Base-by-base conservation (phyloP, 352 stramenopile species). In the Pythium periplocum region DNA sequence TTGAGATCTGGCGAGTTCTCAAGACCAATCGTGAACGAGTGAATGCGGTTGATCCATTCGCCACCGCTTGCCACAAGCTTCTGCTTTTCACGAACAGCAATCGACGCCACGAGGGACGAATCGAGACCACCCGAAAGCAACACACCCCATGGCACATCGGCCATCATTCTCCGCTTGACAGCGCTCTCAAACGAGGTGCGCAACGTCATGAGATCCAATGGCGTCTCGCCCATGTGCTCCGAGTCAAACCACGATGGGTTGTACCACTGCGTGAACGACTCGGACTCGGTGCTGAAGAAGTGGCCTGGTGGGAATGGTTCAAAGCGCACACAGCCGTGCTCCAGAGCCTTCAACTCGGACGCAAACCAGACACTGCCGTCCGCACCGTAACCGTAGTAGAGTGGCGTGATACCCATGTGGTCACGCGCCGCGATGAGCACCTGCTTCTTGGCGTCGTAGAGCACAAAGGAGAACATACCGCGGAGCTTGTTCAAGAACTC, bases 391-490 rank as follows among this genome's bases (percentile, higher is more conserved):
- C 97, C 97, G 58, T 98, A 98, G 77, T 99, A 99, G 17, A 99
- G 69, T 10, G 97, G 96, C 9, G 93, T 98, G 67, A 99, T 99
- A 51, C 97, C 97, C 66, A 99, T 98, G 73, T 99, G 96, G 74
- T 99, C 96, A 46, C 97, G 80, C 39, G 79, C 90, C 5, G 96
- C 90, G 57, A 98, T 86, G 67, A 98, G 98, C 34, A 93, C 87
- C 68, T 98, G 91, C 44, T 91, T 95, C 37, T 74, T 70, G 35
- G 83, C 70, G 68, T 99, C 97, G 72, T 99, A 98, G 33, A 99
- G 73, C 51, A 99, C 96, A 56, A 99, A 98, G 56, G 90, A 97
- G 68, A 99, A 99, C 96, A 99, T 99, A 48, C 96, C 96, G 45
- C 96, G 85, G 34, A 99, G 72, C 49, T 97, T 71, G 55, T 90